A percentile compares a stretch with the other conserved stretches of the same genome.
Evolutionary conservation across 2,329 filamentous ascomycete genomes (phyloP).

Genomic region (Leptosphaerulina australis): DNA sequence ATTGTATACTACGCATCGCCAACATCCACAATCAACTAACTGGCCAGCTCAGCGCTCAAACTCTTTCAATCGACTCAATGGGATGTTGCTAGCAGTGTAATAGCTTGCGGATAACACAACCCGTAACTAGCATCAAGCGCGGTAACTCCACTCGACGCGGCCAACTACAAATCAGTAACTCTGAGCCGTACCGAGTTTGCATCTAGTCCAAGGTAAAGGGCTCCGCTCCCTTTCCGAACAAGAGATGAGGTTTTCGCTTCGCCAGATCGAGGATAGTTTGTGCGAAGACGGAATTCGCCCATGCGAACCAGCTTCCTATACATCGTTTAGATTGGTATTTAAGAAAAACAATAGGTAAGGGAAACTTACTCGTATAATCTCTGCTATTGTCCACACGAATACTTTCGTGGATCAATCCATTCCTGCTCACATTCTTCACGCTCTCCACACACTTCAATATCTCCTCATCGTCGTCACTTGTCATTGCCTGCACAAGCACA

Average conservation of each 20-base stretch:
- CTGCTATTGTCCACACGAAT: slow-evolving; percentile 75
- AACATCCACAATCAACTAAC: no score
- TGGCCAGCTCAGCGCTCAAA: no score
- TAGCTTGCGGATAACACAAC: no score
- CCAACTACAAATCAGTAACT: no score
- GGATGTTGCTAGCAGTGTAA: no score
- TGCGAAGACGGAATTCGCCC: slow-evolving; percentile 97
- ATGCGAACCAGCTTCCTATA: slow-evolving; percentile 86
- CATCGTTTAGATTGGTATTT: slow-evolving; percentile 3
- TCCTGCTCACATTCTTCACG: slow-evolving; percentile 74
- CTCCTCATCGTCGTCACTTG: slow-evolving; percentile 80
- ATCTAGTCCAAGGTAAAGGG: slow-evolving; percentile 30
- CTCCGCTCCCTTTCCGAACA: slow-evolving; percentile 71
- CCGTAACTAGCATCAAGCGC: no score
- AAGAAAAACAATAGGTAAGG: background rate
- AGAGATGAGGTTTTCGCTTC: slow-evolving; percentile 82
- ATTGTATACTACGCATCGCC: no score
- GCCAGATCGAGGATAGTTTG: slow-evolving; percentile 90
- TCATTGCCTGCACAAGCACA: slow-evolving; percentile 88
- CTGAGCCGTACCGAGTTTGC: no score
- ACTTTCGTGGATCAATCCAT: slow-evolving; percentile 90
- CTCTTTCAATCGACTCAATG: no score
- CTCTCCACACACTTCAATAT: slow-evolving; percentile 74
- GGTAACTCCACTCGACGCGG: no score
- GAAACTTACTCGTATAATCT: slow-evolving; percentile 72